Evolutionary conservation across 1,284 basidiomycete species (phyloP).

Genomic region (Ustilago shanxiensis): DNA sequence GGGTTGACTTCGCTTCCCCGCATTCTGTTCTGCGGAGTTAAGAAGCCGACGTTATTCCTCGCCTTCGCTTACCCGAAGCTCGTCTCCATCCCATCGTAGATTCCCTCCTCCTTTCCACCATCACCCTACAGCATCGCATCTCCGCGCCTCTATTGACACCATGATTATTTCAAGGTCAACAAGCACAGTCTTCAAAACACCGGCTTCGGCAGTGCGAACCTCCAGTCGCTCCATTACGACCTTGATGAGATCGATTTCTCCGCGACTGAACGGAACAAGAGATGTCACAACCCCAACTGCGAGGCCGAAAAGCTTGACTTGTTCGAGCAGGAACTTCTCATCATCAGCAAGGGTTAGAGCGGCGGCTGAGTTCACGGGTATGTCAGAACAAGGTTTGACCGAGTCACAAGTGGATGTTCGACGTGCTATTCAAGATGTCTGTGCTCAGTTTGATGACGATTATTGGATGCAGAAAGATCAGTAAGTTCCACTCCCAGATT

Average conservation of each 20-base stretch:
- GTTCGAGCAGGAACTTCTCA: neutral
- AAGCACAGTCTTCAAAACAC: neutral
- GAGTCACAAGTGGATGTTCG: slow-evolving; percentile 58
- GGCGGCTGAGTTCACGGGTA: slow-evolving; percentile 37
- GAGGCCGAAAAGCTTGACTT: neutral
- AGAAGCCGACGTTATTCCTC: neutral
- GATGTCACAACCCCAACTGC: neutral
- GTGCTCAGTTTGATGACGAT: slow-evolving; percentile 45
- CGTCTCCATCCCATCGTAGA: neutral
- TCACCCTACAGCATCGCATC: neutral
- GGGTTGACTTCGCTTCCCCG: neutral
- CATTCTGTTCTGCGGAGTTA: neutral
- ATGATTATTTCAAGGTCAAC: slow-evolving; percentile 10
- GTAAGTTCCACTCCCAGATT: neutral
- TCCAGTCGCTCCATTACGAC: neutral
- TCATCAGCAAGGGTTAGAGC: neutral
- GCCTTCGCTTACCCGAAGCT: neutral
- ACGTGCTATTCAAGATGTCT: slow-evolving; percentile 39
- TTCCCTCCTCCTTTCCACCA: neutral
- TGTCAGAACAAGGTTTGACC: slow-evolving; percentile 49
- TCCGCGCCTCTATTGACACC: neutral
- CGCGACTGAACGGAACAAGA: neutral
- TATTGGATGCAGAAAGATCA: slow-evolving; percentile 56
- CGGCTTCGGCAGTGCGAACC: neutral
- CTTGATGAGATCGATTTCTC: neutral